A percentile compares a stretch with the other conserved stretches of the same genome.
Evolutionary conservation across 176 grass and related monocot genomes (phyloP).

Genomic region (Aegilops speltoides): DNA sequence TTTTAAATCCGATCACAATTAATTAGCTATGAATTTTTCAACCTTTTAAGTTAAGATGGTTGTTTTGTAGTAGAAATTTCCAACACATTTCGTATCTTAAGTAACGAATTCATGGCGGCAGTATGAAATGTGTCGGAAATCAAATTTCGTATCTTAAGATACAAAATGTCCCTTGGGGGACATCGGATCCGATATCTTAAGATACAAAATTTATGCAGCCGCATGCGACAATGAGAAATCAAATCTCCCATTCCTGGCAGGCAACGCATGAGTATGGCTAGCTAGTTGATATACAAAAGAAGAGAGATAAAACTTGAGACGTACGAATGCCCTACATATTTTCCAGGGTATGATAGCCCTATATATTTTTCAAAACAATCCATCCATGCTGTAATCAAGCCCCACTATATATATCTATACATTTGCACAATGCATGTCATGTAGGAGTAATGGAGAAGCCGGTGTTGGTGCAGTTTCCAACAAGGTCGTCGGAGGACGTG

Average conservation of each 20-base stretch:
- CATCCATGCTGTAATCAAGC: not conserved
- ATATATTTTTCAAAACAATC: not conserved
- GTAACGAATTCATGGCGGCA: not conserved
- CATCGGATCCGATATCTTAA: no score
- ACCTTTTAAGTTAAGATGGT: not conserved
- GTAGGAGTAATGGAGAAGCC: not conserved
- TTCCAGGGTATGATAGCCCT: no score
- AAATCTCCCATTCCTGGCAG: not conserved
- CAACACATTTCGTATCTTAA: not conserved
- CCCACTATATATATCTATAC: not conserved
- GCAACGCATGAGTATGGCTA: no score
- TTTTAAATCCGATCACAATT: not conserved
- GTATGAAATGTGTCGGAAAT: no score
- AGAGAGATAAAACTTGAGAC: no score
- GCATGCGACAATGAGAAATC: not conserved
- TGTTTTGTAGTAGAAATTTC: not conserved
- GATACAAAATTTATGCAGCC: no score
- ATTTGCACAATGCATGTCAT: not conserved
- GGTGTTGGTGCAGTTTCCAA: not conserved
- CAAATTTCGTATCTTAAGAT: no score
- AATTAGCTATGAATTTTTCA: not conserved
- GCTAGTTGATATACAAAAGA: no score
- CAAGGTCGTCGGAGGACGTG: not conserved
- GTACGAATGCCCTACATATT: not conserved
- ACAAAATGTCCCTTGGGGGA: no score